A percentile compares a stretch with the other conserved stretches of the same genome.
phyloP scores from a whole-genome alignment of 768 basidiomycete species.

The Ramaria rubella region DNA sequence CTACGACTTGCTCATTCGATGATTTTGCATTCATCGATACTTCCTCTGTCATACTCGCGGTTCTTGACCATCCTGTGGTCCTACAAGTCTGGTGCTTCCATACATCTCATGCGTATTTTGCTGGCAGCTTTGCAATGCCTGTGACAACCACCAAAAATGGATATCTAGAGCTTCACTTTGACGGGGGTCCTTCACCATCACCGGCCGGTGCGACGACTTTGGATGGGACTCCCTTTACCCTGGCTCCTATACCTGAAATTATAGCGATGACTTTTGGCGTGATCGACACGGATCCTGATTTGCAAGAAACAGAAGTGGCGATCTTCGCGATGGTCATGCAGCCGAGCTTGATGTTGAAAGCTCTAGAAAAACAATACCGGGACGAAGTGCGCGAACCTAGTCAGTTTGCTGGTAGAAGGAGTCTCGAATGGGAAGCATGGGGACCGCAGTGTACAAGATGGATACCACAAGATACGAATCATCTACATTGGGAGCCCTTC shows the following conservation, averaged over 20 bases:
- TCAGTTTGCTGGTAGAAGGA: neutral
- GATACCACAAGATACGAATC: neutral
- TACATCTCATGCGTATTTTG: too few relatives aligned
- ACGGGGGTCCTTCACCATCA: neutral
- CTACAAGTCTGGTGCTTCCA: slow-evolving; percentile 1
- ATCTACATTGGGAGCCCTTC: slow-evolving; percentile 1
- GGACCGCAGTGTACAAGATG: slow-evolving; percentile 5
- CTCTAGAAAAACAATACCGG: too few relatives aligned
- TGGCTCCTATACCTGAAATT: neutral
- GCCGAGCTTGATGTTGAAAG: slow-evolving; percentile 6
- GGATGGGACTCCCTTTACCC: slow-evolving; percentile 8
- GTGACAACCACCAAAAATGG: neutral
- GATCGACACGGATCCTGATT: neutral
- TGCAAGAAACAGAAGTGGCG: neutral
- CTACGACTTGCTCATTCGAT: neutral
- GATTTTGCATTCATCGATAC: slow-evolving; percentile 9
- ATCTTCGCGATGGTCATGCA: slow-evolving; percentile 7
- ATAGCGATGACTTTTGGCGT: slow-evolving; percentile 4
- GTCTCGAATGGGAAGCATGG: slow-evolving; percentile 3
- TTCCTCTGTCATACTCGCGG: neutral
- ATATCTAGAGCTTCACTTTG: slow-evolving; percentile 3
- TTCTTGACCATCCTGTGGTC: neutral
- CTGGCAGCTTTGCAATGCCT: neutral
- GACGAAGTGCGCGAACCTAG: too few relatives aligned
- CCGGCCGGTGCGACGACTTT: neutral